These are phyloP conservation scores for Dendryphion nanum DNA, from an alignment of 2,329 filamentous ascomycete species.

Conservation along the genomic window DNA sequence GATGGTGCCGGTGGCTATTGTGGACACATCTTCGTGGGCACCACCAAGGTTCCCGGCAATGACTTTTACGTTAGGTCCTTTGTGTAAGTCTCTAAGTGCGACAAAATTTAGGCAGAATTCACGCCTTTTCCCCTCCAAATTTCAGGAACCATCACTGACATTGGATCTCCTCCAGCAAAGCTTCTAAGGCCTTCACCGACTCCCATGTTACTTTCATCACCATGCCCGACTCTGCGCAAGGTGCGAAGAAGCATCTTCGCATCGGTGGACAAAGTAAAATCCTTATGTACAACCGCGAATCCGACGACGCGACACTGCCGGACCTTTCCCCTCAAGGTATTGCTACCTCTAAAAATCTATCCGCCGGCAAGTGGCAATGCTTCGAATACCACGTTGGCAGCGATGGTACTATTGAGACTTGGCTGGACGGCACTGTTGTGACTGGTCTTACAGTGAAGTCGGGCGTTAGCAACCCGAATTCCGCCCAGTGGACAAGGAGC, in stretches of 20 bases:
- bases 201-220: conserved; percentile 64
- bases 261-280: conserved; percentile 62
- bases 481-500: conserved; percentile 54
- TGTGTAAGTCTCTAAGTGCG: conserved; percentile 55
- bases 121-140: no score
- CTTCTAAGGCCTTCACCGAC: conserved; percentile 56
- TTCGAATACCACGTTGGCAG: conserved; percentile 61
- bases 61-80: conserved; percentile 58
- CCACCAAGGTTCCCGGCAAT: conserved; percentile 54
- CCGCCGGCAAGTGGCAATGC: conserved; percentile 55
- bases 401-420: conserved; percentile 61
- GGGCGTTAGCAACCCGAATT: conserved; percentile 52
- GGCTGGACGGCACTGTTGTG: conserved; percentile 55
- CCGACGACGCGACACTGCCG: conserved; percentile 61
- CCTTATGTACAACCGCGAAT: conserved; percentile 64
- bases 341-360: conserved; percentile 52
- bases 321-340: conserved; percentile 61
- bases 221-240: conserved; percentile 59
- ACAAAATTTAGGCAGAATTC: no score
- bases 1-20: conserved; percentile 59
- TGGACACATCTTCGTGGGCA: conserved; percentile 61
- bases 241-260: conserved; percentile 58
- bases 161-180: conserved; percentile 45
- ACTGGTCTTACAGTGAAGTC: conserved; percentile 51
- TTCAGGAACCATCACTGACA: no score